Conservation (phyloP, 352 stramenopile genomes). For the Aphanomyces cochlioides region DNA sequence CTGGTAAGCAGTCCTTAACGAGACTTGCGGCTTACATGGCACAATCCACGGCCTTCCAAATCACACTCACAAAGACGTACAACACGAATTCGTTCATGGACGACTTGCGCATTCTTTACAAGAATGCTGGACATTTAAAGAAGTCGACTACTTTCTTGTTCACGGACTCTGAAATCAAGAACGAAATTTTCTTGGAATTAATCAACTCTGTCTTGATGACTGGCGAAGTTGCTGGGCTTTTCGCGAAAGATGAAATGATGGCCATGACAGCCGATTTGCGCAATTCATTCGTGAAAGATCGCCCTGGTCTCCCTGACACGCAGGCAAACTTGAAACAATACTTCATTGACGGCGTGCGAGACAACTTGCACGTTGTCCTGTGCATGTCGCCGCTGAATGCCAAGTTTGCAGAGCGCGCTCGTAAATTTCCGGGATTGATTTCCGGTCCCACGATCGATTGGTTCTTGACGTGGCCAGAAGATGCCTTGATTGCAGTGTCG, state of each 20-base stretch:
- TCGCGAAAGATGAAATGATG: conserved; percentile 99
- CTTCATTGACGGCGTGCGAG: conserved; percentile 97
- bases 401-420: conserved; percentile 94
- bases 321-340: conserved; percentile 97
- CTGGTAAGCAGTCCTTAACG: conserved; percentile 96
- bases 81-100: conserved; percentile 97
- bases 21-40: conserved; percentile 95
- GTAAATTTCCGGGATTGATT: conserved; percentile 97
- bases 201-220: conserved; percentile 99
- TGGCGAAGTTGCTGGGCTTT: conserved; percentile 96
- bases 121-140: conserved; percentile 93
- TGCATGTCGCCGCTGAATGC: conserved; percentile 99
- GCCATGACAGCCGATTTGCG: conserved; percentile 96
- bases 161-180: conserved; percentile 98
- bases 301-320: conserved; percentile 92
- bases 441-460: conserved; percentile 98
- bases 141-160: conserved; percentile 98
- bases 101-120: conserved; percentile 95
- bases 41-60: conserved; percentile 95
- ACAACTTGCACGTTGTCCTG: conserved; percentile 98
- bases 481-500: conserved; percentile 95
- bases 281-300: conserved; percentile 93
- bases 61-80: conserved; percentile 98
- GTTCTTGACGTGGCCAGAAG: conserved; percentile 98
- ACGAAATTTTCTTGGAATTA: conserved; percentile 98